These are phyloP conservation scores for Solanum piurae DNA, from an alignment of 257 asterid species.

Conservation along the genomic window DNA sequence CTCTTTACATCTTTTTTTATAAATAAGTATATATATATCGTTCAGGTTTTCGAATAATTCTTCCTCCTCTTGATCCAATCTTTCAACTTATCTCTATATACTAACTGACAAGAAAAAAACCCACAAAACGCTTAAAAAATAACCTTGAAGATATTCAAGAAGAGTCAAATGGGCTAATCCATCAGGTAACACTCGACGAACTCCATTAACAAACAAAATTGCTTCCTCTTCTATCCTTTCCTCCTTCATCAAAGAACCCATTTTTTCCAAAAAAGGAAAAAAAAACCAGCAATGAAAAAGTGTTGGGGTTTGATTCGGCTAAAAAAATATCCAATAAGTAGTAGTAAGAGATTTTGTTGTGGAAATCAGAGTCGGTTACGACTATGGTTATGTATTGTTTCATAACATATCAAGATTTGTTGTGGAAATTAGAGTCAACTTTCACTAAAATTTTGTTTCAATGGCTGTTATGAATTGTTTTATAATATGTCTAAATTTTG, in stretches of 20 bases:
- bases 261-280: slow-evolving; percentile 4
- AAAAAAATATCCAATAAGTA: neutral
- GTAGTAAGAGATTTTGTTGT: neutral
- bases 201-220: slow-evolving; percentile 74
- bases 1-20: neutral
- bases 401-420: too few species aligned
- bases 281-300: neutral
- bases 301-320: neutral
- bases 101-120: neutral
- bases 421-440: too few species aligned
- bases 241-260: slow-evolving; percentile 60
- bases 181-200: slow-evolving; percentile 77
- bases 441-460: too few species aligned
- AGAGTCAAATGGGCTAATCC: slow-evolving; percentile 87
- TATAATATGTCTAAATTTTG: too few species aligned
- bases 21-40: too few species aligned
- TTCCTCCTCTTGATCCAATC: neutral
- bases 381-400: too few species aligned
- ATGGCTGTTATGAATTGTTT: too few species aligned
- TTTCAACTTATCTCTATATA: too few species aligned
- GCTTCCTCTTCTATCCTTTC: slow-evolving; percentile 36
- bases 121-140: neutral
- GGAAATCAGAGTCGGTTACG: neutral
- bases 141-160: slow-evolving; percentile 93
- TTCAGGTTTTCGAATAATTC: neutral